Percentiles rank a stretch among this genome's conserved stretches.
Conservation (phyloP, 179 eudicot genomes). For the Beta corolliflora region DNA sequence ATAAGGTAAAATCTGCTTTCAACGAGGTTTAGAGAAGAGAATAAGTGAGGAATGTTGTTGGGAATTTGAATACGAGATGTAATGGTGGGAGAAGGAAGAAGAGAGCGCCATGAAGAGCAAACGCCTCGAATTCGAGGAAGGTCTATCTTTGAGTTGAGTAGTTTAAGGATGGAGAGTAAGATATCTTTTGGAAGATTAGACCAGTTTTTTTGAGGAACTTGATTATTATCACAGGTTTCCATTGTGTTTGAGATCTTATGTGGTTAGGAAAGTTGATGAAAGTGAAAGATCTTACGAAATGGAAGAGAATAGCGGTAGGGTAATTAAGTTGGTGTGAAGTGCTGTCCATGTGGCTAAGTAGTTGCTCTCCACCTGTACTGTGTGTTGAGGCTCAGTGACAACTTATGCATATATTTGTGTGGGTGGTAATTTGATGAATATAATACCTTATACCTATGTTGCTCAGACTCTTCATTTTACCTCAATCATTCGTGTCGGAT, state of each 20-base stretch:
- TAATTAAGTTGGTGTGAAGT: too few relatives aligned
- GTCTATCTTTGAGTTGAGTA: background rate
- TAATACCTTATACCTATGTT: too few relatives aligned
- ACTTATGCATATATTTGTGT: too few relatives aligned
- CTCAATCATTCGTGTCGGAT: too few relatives aligned
- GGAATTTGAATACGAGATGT: background rate
- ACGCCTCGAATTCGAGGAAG: background rate
- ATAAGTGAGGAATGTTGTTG: background rate
- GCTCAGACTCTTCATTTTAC: too few relatives aligned
- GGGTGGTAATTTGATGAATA: too few relatives aligned
- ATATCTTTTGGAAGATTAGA: slow-evolving; percentile 5
- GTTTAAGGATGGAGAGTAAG: background rate
- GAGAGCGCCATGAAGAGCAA: slow-evolving; percentile 8
- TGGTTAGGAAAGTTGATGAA: background rate
- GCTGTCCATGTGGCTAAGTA: too few relatives aligned
- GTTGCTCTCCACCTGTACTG: too few relatives aligned
- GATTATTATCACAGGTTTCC: background rate
- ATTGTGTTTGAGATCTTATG: background rate
- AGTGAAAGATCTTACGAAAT: background rate
- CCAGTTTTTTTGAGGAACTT: background rate
- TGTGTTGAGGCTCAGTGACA: too few relatives aligned
- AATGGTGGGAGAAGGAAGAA: background rate
- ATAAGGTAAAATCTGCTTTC: background rate
- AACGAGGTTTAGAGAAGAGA: background rate
- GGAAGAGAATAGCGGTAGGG: too few relatives aligned